These are phyloP conservation scores for Magnusiomyces tetraspermus DNA, from an alignment of 1,139 yeast species.

Conservation along the genomic window DNA sequence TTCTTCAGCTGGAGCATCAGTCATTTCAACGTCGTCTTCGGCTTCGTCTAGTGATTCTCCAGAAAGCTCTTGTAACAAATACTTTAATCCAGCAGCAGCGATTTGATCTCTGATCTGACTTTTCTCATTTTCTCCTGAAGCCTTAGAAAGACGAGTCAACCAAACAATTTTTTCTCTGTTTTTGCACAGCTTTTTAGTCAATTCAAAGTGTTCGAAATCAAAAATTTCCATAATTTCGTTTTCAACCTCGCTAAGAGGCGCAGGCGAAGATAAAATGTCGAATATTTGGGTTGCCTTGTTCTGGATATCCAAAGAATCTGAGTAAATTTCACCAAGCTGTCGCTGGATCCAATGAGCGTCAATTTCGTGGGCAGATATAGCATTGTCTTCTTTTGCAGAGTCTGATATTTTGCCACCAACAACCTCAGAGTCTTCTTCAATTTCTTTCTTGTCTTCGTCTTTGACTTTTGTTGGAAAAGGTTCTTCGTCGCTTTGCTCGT, in stretches of 20 bases:
- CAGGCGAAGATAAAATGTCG: slow-evolving; percentile 31
- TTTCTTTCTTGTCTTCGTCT: slow-evolving; percentile 26
- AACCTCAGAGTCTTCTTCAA: slow-evolving; percentile 28
- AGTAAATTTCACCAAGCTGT: slow-evolving; percentile 32
- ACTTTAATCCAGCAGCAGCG: slow-evolving; percentile 29
- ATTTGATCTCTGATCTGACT: slow-evolving; percentile 31
- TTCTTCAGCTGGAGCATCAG: slow-evolving; percentile 20
- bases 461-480: slow-evolving; percentile 29
- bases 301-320: slow-evolving; percentile 35
- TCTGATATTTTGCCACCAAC: slow-evolving; percentile 23
- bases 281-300: slow-evolving; percentile 28
- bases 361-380: slow-evolving; percentile 32
- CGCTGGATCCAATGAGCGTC: slow-evolving; percentile 47
- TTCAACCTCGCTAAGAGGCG: slow-evolving; percentile 41
- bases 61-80: slow-evolving; percentile 27
- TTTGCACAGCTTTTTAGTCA: slow-evolving; percentile 42
- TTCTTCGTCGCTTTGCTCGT: slow-evolving; percentile 25
- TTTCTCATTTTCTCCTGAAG: slow-evolving; percentile 33
- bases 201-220: slow-evolving; percentile 42
- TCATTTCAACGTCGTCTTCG: slow-evolving; percentile 19
- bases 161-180: slow-evolving; percentile 50
- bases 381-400: slow-evolving; percentile 27
- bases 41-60: slow-evolving; percentile 19
- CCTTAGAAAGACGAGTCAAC: slow-evolving; percentile 40
- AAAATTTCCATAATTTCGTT: slow-evolving; percentile 43